A percentile compares a stretch with the other conserved stretches of the same genome.
Conservation (phyloP, 1,284 basidiomycete species). For the Pascua guehoae region DNA sequence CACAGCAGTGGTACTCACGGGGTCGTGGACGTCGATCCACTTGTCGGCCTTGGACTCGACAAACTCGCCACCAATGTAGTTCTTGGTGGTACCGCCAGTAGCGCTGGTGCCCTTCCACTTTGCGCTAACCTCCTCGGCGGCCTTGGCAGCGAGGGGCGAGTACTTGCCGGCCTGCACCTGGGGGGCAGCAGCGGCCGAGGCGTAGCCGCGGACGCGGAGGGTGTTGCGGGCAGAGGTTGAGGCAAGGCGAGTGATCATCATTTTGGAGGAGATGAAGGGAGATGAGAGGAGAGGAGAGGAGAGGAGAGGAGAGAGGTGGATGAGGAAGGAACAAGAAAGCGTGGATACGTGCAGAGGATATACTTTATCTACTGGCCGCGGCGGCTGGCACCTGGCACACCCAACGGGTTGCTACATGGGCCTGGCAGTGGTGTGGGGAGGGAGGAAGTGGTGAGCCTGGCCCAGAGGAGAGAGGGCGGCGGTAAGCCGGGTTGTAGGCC, state of each 20-base stretch:
- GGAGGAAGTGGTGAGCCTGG: too few relatives aligned
- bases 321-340: neutral
- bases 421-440: neutral
- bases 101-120: slow-evolving; percentile 80
- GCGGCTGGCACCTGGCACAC: neutral
- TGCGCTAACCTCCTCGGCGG: slow-evolving; percentile 37
- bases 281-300: slow-evolving; percentile 1
- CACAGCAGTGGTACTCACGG: slow-evolving; percentile 57
- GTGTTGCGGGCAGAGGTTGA: neutral
- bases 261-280: slow-evolving; percentile 1
- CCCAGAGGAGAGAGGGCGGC: too few relatives aligned
- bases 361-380: neutral
- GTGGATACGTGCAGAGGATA: neutral
- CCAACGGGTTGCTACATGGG: neutral
- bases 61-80: slow-evolving; percentile 84
- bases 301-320: neutral
- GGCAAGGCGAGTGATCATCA: neutral
- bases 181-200: slow-evolving; percentile 23
- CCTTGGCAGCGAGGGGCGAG: slow-evolving; percentile 32
- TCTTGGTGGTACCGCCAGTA: slow-evolving; percentile 76
- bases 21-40: slow-evolving; percentile 84
- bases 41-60: slow-evolving; percentile 65
- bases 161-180: slow-evolving; percentile 13
- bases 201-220: slow-evolving; percentile 25
- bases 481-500: neutral